Conservation (phyloP, 441 rosid genomes). For the Croton setiger region DNA sequence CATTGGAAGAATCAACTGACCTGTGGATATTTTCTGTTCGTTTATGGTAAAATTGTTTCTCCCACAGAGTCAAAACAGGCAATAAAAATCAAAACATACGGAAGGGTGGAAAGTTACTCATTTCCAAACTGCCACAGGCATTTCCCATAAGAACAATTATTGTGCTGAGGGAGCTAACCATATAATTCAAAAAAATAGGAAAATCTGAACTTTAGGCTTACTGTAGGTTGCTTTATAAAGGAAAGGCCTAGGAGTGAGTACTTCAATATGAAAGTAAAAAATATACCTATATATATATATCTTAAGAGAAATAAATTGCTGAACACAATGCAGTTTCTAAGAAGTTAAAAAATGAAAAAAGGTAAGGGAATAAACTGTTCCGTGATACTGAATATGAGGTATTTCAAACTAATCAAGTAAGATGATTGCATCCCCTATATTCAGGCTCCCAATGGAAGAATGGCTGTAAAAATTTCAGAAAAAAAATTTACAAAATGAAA, state of each 20-base stretch:
- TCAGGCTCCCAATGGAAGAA: not conserved
- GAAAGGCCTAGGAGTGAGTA: not conserved
- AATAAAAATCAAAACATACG: not conserved
- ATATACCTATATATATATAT: not conserved
- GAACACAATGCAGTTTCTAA: not conserved
- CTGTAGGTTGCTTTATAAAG: not conserved
- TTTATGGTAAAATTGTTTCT: slow-evolving; percentile 16
- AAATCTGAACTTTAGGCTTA: not conserved
- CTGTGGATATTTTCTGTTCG: slow-evolving; percentile 15
- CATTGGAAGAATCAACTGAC: slow-evolving; percentile 35
- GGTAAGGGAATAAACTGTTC: not conserved
- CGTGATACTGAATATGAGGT: not conserved
- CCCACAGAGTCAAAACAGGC: not conserved
- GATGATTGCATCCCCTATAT: slow-evolving; percentile 5
- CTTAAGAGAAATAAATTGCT: not conserved
- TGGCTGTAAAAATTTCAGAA: not conserved
- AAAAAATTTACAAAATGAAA: not conserved
- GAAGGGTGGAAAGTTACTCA: not conserved
- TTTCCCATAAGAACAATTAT: not conserved
- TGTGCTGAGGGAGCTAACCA: not conserved
- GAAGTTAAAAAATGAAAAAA: not conserved
- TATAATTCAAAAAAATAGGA: not conserved
- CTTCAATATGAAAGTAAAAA: not conserved
- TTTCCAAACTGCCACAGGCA: slow-evolving; percentile 2
- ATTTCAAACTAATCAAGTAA: not conserved